Evolutionary conservation across 495 filamentous ascomycete species (phyloP), one percentile per base, ranked within the genome.

Genomic region (Apiosordaria backusii): DNA sequence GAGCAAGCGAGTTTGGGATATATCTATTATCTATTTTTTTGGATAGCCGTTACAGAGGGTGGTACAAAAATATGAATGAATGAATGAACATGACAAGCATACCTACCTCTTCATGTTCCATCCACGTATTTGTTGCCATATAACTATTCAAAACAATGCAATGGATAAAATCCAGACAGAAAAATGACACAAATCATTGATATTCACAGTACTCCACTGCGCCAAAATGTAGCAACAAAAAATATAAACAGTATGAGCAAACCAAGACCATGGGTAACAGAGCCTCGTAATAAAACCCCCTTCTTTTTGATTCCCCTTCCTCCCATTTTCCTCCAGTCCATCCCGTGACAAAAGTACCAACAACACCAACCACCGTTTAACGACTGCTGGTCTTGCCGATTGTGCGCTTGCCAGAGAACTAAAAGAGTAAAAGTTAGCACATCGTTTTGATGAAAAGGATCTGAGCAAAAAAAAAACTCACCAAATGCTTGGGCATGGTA

Each of bases 401-500:
- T 10, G 81, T 82, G 57, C 84, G 74, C 80, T 86, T 86, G 53
- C 84, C 83, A 26, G 81, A 76, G 60, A 82, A 72, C 81, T 83
- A 64, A 10, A 58, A n/a, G 63, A 9, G 63, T 13, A 29, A 60
- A 15, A 19, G 4, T 24, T n/a, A 23, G 18, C 67, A 83, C 75
- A 84, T 79, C 19, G 71, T 27, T 25, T 5, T 27, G 45, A 5
- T 45, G 15, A 25, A 58, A 23, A 18, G 26, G 0, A 5, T 61
- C 23, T 18, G 24, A 18, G 45, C 18, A 53, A 27, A 16, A 22
- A 16, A 50, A 57, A 62, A 66, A 84, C 88, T 72, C 85, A 97
- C 92, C 86, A 99, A 84, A 81, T 97, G 93, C 82, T 96, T 99
- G 61, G 90, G 87, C 75, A 96, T 79, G 54, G 89, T 83, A 9